Percentiles rank a stretch among this genome's conserved stretches.
Conservation (phyloP, 2,329 filamentous ascomycete genomes). For the Penicillium verrucosum region DNA sequence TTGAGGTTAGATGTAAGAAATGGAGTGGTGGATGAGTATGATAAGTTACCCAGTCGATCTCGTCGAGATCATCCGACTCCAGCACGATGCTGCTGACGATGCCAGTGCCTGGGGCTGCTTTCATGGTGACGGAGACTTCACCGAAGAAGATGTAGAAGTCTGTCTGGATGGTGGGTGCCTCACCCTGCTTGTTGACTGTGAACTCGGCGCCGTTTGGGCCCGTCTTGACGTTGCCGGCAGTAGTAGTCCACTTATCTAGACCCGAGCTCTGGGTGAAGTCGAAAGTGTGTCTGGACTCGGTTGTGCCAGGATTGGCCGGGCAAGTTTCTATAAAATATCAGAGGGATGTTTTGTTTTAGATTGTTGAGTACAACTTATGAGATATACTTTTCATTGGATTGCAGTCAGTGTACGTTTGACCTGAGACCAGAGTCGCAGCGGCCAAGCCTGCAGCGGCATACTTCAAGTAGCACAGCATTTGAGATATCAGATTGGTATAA, state of each 20-base stretch:
- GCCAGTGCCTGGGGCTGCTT: conserved; percentile 82
- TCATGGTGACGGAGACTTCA: conserved; percentile 77
- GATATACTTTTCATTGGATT: background rate
- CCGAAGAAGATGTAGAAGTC: conserved; percentile 99
- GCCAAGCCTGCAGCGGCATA: background rate
- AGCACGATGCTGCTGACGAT: conserved; percentile 90
- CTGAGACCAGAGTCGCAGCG: background rate
- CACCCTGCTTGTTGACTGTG: background rate
- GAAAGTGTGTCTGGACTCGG: background rate
- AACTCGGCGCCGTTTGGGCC: background rate
- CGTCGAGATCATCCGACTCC: conserved; percentile 81
- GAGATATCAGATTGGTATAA: too few relatives aligned
- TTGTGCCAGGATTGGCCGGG: background rate
- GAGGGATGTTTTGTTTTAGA: background rate
- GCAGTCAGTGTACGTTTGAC: background rate
- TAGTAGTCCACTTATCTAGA: background rate
- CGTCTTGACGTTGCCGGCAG: background rate
- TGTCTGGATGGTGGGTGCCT: conserved; percentile 31
- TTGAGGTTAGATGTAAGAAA: background rate
- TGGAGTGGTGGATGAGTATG: background rate
- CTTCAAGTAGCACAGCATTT: background rate
- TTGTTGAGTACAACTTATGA: background rate
- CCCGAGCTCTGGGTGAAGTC: background rate
- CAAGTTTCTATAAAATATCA: background rate
- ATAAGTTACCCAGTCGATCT: background rate